Conservation (phyloP, 1,139 yeast species). For the Kodamaea fungicola region DNA sequence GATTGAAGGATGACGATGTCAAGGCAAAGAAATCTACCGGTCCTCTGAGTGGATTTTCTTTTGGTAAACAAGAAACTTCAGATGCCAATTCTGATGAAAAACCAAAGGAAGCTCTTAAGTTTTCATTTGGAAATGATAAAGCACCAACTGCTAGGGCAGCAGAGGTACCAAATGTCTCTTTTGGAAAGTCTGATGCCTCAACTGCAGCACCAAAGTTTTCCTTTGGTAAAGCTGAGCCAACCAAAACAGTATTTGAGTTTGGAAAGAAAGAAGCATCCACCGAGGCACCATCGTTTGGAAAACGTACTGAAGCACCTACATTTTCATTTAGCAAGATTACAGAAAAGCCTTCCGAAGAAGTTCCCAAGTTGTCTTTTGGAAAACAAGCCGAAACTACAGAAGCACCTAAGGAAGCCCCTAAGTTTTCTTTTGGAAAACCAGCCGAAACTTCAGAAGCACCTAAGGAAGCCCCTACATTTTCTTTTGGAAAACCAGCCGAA, state of each 20-base stretch:
- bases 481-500: conserved; percentile 9
- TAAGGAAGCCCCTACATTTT: conserved; percentile 3
- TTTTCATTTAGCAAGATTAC: conserved; percentile 14
- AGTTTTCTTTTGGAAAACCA: conserved; percentile 8
- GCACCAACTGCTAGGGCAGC: neutral
- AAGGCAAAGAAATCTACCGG: conserved; percentile 12
- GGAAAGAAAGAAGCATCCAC: conserved; percentile 3
- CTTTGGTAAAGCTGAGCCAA: too few species aligned
- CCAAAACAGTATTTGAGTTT: conserved; percentile 7
- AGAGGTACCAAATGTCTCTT: conserved; percentile 9
- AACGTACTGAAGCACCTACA: conserved; percentile 8
- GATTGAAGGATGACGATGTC: conserved; percentile 22
- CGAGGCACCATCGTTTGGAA: neutral
- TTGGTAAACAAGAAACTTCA: conserved; percentile 21
- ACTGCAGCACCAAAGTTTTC: conserved; percentile 9
- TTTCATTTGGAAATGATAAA: neutral
- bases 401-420: conserved; percentile 3
- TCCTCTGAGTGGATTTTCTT: conserved; percentile 39
- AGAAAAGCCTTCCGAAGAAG: neutral
- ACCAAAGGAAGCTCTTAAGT: neutral
- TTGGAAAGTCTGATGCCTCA: conserved; percentile 7
- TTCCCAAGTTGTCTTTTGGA: conserved; percentile 10
- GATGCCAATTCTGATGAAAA: conserved; percentile 5
- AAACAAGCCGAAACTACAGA: conserved; percentile 1
- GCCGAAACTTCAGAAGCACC: neutral